Evolutionary conservation across 176 grass and related monocot genomes (phyloP), one percentile per base, ranked within the genome.

Genomic region (Leersia perrieri): DNA sequence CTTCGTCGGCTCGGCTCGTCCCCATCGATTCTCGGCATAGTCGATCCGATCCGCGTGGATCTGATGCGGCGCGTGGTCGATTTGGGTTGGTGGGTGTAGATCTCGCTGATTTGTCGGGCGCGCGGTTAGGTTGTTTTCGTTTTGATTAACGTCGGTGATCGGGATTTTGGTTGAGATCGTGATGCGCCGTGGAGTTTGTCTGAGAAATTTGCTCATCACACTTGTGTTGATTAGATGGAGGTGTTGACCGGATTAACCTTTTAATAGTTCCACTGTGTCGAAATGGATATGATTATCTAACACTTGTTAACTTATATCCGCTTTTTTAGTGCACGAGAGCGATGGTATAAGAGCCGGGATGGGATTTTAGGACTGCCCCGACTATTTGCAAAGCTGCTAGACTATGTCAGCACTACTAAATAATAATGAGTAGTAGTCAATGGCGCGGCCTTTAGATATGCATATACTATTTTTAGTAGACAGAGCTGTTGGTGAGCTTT

Each of bases 381-480:
- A 38, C 9, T 18, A 34, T 69, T 18, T 6, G 70, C 9, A 42
- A 69, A 30, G 61, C 5, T 49, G 10, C 16, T 57, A 42, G 66
- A 73, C 33, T 9, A 16, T 76, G 30, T 22, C 11, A 53, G 60
- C 68, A 60, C 30, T 80, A 80, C 29, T 9, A 22, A n/a, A 49
- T 80, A 80, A 35, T 9, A 22, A n/a, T 16, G 45, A 67, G 68
- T 11, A 41, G 27, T 61, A 83, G 26, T 68, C 49, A 62, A 33
- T 29, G 1, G n/a, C 29, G 49, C 25, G 30, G 45, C 32, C 11
- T 27, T 25, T 77, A 55, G 28, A 60, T 45, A 22, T 26, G 11
- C 10, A 12, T 42, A 15, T 42, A 15, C 77, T 80, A 76, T 80
- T 84, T 89, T 80, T 80, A 85, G 77, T 16, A 76, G 14, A 75